Base-by-base conservation (phyloP, 352 stramenopile genomes). In the Phytophthora melonis region DNA sequence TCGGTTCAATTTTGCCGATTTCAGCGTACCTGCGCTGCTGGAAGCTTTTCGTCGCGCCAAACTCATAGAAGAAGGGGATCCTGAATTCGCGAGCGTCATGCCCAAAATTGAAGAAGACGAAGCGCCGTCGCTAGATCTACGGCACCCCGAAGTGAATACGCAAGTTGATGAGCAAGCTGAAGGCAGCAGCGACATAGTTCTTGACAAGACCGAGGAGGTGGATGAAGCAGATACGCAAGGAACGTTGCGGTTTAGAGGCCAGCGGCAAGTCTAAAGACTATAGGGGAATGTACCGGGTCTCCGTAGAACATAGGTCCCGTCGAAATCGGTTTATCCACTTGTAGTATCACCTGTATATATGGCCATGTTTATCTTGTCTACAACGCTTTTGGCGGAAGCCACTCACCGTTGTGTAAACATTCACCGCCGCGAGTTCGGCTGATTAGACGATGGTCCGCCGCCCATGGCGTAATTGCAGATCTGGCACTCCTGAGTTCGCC, bases 401-500 rank as follows among this genome's bases (percentile, higher is more conserved):
- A 23, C 63, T 78, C 53, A 87, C 25, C 79, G 72, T 18, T 71
- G 82, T 32, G 78, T 75, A 70, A 45, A n/a, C 39, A 45, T 66
- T 78, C 53, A 87, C 25, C 79, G 74, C 18, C 71, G 82, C 34
- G 80, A 77, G 71, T 91, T 92, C 19, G 78, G 85, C 49, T 86
- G 63, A 47, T 84, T 79, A 1, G 78, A 77, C 56, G 72, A 63
- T 32, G 68, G 66, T 1, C 75, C 67, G 2, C 63, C 66, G 18
- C 80, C 79, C 75, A 94, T 94, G 10, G 84, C 86, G 58, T 93
- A 95, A 59, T 93, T 87, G 74, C 90, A 97, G 11, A 92, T 78
- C 32, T 92, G 68, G 66, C 90, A 97, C 68, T 95, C 86, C 13
- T 83, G 82, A 36, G 88, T 94, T 45, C 83, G 79, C 90, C 90